Percentiles rank a stretch among this genome's conserved stretches.
Conservation (phyloP, 208 protist genomes). For the Leishmania guyanensis region DNA sequence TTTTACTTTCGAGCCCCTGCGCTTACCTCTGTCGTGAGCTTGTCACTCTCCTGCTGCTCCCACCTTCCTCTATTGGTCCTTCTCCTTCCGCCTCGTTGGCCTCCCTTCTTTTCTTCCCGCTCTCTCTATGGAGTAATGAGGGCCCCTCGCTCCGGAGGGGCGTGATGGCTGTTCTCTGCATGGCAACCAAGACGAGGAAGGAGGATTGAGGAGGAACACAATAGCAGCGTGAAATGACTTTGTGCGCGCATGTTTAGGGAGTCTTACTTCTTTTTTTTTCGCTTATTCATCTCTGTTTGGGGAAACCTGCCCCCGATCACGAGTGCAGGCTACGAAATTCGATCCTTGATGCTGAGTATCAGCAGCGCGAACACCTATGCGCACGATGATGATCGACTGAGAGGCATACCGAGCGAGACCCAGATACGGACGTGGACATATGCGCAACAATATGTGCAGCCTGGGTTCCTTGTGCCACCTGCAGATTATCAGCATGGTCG, state of each 20-base stretch:
- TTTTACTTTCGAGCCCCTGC: neutral
- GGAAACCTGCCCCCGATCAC: neutral
- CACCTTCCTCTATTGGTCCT: neutral
- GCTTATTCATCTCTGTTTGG: neutral
- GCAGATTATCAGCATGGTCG: neutral
- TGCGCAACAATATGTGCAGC: neutral
- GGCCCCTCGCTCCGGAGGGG: neutral
- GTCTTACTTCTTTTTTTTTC: neutral
- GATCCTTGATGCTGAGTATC: neutral
- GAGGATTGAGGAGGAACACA: neutral
- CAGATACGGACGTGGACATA: neutral
- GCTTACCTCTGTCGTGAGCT: neutral
- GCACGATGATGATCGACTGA: neutral
- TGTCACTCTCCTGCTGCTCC: neutral
- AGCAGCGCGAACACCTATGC: neutral
- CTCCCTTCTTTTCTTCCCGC: neutral
- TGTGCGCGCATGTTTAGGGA: neutral
- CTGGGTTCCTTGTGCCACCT: neutral
- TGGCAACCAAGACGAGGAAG: too few species aligned
- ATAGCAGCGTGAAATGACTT: neutral
- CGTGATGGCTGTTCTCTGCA: neutral
- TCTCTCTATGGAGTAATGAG: neutral
- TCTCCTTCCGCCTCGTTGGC: neutral
- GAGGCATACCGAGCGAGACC: too few species aligned
- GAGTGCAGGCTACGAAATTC: neutral